Evolutionary conservation across 2,329 filamentous ascomycete genomes (phyloP), one percentile per base, ranked within the genome.

Genomic region (Sordariomycetes sp.): DNA sequence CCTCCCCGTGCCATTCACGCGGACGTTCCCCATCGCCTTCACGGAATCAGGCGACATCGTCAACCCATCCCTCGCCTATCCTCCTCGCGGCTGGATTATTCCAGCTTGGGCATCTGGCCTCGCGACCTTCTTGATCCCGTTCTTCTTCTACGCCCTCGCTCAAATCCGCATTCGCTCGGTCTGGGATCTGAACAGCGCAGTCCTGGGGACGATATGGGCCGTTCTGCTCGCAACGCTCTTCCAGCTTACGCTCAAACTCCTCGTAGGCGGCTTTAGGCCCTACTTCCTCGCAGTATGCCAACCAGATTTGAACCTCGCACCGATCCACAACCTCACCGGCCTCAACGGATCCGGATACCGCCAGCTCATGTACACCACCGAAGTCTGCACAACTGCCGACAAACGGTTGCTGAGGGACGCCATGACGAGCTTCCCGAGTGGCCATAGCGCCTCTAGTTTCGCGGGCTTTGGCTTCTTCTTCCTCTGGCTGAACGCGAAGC

Each of bases 401-500:
- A 45, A 56, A 14, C 58, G 69, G 8, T 57, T 78, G 46, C 82
- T 86, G 56, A 70, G 84, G 49, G 80, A 86, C 50, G 67, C 68
- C 2, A 65, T 86, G 0, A 77, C 84, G 49, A 79, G 75, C 0
- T 79, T 87, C 55, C 82, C 82, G 0, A 81, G 74, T 2, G 83
- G 83, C 1, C 82, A 87, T 54, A 77, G 78, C 5, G 83, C 81
- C 0, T 81, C 81, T 1, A 80, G 79, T 0, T 86, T 85, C 38
- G 79, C 77, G 0, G 80, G 79, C 5, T 81, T 84, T 45, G 67
- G 83, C 16, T 86, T 73, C 49, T 59, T 86, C 3, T 80, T 70
- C 44, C 63, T 86, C 2, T 87, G 86, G 59, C 70, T 87, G 29
- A 86, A 86, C 53, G 82, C 79, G 31, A 86, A 86, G 61, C 67